phyloP scores from a whole-genome alignment of 192 early-diverging fungal genomes.

The Coemansia sp. region DNA sequence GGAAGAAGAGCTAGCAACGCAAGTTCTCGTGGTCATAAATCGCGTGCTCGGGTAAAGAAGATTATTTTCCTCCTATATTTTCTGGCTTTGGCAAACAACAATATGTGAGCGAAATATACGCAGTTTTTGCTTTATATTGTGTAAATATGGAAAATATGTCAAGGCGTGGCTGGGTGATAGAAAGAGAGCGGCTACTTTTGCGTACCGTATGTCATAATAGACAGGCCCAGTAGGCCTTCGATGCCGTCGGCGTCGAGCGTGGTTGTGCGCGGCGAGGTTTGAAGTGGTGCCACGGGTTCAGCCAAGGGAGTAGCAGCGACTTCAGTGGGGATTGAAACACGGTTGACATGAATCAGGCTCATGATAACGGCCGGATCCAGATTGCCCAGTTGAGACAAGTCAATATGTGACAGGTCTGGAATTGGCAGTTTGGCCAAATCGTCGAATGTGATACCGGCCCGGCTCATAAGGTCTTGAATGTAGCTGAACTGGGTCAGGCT shows the following conservation, averaged over 20 bases:
- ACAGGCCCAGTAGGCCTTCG: constrained; percentile 36
- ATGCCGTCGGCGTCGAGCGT: constrained; percentile 44
- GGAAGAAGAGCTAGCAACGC: constrained; percentile 69
- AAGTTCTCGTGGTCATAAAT: constrained; percentile 61
- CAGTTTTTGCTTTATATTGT: neutral
- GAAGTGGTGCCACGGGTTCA: constrained; percentile 1
- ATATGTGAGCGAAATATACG: too few species aligned
- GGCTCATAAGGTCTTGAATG: constrained; percentile 41
- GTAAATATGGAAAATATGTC: neutral
- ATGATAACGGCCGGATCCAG: constrained; percentile 20
- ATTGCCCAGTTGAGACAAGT: constrained; percentile 18
- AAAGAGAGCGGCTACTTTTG: neutral
- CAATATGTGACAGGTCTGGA: constrained; percentile 37
- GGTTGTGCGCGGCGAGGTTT: constrained; percentile 32
- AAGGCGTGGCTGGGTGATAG: too few species aligned
- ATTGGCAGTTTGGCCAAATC: constrained; percentile 47
- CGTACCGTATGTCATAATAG: constrained; percentile 27
- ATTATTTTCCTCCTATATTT: too few species aligned
- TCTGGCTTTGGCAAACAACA: too few species aligned
- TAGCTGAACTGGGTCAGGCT: constrained; percentile 49
- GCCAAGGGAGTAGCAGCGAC: constrained; percentile 6
- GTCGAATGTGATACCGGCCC: constrained; percentile 41
- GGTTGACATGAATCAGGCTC: constrained; percentile 36
- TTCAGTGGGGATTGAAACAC: constrained; percentile 17
- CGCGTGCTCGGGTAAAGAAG: constrained; percentile 26